A percentile compares a stretch with the other conserved stretches of the same genome.
These are phyloP conservation scores for Podila clonocystis DNA, from an alignment of 192 early-diverging fungal genomes.

Conservation along the genomic window DNA sequence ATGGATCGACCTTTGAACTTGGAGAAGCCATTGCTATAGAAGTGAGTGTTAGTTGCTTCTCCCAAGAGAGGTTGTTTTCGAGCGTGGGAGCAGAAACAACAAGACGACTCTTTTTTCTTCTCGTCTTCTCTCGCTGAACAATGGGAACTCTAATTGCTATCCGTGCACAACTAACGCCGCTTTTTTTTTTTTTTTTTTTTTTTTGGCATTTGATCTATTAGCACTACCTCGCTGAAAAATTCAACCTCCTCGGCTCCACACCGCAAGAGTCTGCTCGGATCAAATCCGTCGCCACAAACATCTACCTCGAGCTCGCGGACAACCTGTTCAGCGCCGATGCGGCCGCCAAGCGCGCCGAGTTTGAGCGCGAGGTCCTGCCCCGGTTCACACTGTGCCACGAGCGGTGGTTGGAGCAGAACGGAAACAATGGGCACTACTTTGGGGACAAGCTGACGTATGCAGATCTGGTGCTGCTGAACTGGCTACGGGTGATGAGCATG, in stretches of 20 bases:
- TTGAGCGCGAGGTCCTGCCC: conserved; percentile 19
- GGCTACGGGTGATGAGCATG: conserved; percentile 11
- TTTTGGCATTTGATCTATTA: background rate
- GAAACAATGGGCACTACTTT: conserved; percentile 33
- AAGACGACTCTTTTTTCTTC: background rate
- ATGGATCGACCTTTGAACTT: conserved; percentile 34
- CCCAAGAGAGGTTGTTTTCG: too few species aligned
- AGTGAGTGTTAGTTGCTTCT: background rate
- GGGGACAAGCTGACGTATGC: conserved; percentile 10
- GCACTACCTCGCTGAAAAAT: conserved; percentile 47
- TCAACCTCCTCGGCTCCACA: conserved; percentile 25
- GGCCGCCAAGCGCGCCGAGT: conserved; percentile 10
- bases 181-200: background rate
- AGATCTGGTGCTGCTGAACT: conserved; percentile 20
- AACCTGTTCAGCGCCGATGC: conserved; percentile 11
- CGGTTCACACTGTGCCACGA: conserved; percentile 23
- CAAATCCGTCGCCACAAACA: conserved; percentile 32
- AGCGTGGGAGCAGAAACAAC: too few species aligned
- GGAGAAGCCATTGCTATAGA: conserved; percentile 38
- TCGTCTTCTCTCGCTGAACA: background rate
- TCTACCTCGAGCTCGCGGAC: conserved; percentile 23
- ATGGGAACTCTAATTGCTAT: background rate
- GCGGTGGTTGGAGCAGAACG: conserved; percentile 32
- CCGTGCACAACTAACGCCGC: background rate
- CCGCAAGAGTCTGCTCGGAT: conserved; percentile 19